Evolutionary conservation across 2,329 filamentous ascomycete genomes (phyloP).

Genomic region (Apiospora arundinis): DNA sequence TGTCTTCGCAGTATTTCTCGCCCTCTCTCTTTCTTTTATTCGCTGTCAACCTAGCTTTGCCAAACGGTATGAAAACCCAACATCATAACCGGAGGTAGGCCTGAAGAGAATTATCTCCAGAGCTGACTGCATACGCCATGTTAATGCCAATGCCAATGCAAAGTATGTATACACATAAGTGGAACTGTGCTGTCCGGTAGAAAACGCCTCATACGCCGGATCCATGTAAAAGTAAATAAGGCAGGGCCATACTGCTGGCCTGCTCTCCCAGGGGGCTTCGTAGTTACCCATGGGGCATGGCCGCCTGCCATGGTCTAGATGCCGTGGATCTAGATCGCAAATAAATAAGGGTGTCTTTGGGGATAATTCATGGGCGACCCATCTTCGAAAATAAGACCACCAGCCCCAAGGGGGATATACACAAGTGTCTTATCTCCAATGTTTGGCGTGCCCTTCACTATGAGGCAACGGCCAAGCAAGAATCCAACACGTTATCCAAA

Average conservation of each 20-base stretch:
- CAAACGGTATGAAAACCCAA: background rate
- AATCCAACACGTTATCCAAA: constrained; percentile 64
- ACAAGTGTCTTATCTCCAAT: background rate
- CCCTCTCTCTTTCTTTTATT: background rate
- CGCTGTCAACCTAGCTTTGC: constrained; percentile 6
- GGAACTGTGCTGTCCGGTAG: constrained; percentile 12
- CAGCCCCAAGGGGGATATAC: background rate
- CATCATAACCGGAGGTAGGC: background rate
- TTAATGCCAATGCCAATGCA: constrained; percentile 27
- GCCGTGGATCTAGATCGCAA: constrained; percentile 1
- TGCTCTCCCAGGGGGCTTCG: background rate
- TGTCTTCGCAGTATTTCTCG: background rate
- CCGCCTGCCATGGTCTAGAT: constrained; percentile 6
- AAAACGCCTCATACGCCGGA: constrained; percentile 12
- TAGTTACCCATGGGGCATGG: background rate
- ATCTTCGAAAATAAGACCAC: background rate
- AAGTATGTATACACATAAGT: constrained; percentile 9
- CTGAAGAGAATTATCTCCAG: background rate
- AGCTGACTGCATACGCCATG: constrained; percentile 13
- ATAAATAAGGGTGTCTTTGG: background rate
- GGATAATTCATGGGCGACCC: background rate
- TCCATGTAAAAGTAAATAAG: constrained; percentile 1
- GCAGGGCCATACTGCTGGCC: background rate
- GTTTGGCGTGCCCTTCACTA: constrained; percentile 36
- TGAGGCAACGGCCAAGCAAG: constrained; percentile 54